Evolutionary conservation across 495 filamentous ascomycete species (phyloP).

Genomic region (Penicillium simplicissimum): DNA sequence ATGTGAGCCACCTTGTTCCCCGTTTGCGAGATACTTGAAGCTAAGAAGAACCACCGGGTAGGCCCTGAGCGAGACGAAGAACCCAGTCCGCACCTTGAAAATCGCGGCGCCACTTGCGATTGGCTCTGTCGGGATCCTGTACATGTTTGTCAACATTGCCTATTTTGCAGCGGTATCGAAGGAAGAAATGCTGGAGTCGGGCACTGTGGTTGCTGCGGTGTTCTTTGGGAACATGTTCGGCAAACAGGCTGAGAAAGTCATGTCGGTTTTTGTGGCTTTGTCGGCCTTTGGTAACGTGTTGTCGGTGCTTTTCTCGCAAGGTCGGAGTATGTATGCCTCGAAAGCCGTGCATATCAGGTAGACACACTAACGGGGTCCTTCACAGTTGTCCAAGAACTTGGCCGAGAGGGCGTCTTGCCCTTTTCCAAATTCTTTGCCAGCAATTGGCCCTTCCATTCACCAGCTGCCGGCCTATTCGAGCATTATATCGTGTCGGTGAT

Average conservation of each 20-base stretch:
- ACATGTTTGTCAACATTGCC: slow-evolving; percentile 70
- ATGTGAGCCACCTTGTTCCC: slow-evolving; percentile 27
- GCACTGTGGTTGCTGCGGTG: slow-evolving; percentile 60
- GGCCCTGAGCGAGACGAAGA: slow-evolving; percentile 61
- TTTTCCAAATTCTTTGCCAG: slow-evolving; percentile 63
- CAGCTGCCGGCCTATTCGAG: slow-evolving; percentile 60
- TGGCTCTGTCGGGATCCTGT: slow-evolving; percentile 59
- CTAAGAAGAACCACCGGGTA: slow-evolving; percentile 24
- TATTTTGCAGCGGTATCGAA: slow-evolving; percentile 71
- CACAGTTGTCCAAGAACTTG: slow-evolving; percentile 61
- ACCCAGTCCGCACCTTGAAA: slow-evolving; percentile 62
- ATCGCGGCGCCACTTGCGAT: slow-evolving; percentile 65
- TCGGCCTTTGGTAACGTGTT: slow-evolving; percentile 72
- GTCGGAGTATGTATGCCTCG: slow-evolving; percentile 43
- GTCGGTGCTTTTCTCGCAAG: slow-evolving; percentile 68
- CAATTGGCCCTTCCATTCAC: slow-evolving; percentile 63
- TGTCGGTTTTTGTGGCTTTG: slow-evolving; percentile 71
- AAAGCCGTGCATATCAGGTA: background rate
- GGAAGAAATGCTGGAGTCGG: slow-evolving; percentile 59
- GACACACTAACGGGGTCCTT: slow-evolving; percentile 4
- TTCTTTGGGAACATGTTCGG: slow-evolving; percentile 73
- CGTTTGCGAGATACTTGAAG: background rate
- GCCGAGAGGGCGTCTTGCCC: slow-evolving; percentile 64
- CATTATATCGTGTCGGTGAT: slow-evolving; percentile 62
- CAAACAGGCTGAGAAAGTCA: slow-evolving; percentile 53